Conservation (phyloP, 2,329 filamentous ascomycete species). For the Sclerotinia nivalis region DNA sequence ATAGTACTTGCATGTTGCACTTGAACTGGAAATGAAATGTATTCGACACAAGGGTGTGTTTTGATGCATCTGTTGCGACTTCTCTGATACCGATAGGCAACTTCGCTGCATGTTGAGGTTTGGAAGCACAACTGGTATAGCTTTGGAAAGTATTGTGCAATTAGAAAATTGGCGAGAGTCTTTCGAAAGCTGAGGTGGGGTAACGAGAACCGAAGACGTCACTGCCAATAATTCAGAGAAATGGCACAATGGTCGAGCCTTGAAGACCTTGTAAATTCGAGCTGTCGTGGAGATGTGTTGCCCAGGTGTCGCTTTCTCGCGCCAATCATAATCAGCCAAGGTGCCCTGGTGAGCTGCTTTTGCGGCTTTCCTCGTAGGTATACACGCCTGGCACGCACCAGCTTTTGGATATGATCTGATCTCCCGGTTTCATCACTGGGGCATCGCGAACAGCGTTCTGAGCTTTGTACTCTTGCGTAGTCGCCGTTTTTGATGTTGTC, state of each 20-base stretch:
- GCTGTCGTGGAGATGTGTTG: neutral
- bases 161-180: neutral
- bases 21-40: neutral
- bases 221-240: neutral
- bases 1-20: neutral
- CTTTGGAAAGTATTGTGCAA: neutral
- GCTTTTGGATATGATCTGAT: neutral
- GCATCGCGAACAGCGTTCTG: neutral
- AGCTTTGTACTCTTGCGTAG: neutral
- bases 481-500: neutral
- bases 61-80: neutral
- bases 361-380: neutral
- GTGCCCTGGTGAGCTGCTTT: neutral
- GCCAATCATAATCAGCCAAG: neutral
- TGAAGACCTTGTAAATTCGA: neutral
- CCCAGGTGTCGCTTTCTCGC: neutral
- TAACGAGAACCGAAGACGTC: neutral
- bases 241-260: neutral
- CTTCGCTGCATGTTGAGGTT: neutral
- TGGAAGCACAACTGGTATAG: neutral
- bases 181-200: neutral
- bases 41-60: neutral
- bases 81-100: neutral
- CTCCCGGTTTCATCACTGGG: neutral
- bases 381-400: neutral